phyloP scores from a whole-genome alignment of 139 green algal genomes.

The Yamagishiella unicocca region DNA sequence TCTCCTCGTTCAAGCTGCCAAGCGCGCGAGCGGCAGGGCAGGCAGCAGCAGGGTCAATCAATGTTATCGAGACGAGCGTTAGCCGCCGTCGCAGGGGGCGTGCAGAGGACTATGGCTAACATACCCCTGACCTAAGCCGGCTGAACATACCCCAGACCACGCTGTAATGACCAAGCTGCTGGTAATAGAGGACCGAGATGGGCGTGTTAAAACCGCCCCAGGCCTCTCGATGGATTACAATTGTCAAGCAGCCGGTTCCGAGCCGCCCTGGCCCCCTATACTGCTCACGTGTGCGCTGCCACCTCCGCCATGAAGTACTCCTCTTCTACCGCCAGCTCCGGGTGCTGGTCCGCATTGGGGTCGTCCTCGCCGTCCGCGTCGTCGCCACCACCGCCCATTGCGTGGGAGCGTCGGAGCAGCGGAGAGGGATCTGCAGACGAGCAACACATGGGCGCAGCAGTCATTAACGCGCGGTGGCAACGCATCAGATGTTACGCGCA shows the following conservation, averaged over 20 bases:
- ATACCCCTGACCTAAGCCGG: too few relatives aligned
- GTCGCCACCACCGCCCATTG: not conserved
- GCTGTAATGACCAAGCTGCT: too few relatives aligned
- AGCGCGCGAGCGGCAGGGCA: not conserved
- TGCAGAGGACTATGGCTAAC: not conserved
- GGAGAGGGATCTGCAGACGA: not conserved
- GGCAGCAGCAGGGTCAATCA: not conserved
- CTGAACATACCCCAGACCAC: too few relatives aligned
- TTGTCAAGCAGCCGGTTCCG: too few relatives aligned
- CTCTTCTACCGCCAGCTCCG: slow-evolving; percentile 44
- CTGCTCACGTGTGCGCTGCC: slow-evolving; percentile 60
- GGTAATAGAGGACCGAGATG: too few relatives aligned
- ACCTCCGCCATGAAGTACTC: slow-evolving; percentile 59
- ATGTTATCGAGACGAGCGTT: not conserved
- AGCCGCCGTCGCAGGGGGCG: too few relatives aligned
- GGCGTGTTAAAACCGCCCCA: too few relatives aligned
- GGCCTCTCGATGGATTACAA: too few relatives aligned
- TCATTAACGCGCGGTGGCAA: too few relatives aligned
- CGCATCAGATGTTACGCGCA: too few relatives aligned
- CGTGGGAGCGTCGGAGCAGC: not conserved
- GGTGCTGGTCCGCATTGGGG: not conserved
- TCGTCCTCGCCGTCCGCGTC: slow-evolving; percentile 7
- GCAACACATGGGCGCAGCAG: too few relatives aligned
- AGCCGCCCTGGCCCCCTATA: too few relatives aligned
- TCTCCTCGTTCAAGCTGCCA: slow-evolving; percentile 62